Evolutionary conservation across 1,139 yeast species (phyloP).

Genomic region (Candida sojae): DNA sequence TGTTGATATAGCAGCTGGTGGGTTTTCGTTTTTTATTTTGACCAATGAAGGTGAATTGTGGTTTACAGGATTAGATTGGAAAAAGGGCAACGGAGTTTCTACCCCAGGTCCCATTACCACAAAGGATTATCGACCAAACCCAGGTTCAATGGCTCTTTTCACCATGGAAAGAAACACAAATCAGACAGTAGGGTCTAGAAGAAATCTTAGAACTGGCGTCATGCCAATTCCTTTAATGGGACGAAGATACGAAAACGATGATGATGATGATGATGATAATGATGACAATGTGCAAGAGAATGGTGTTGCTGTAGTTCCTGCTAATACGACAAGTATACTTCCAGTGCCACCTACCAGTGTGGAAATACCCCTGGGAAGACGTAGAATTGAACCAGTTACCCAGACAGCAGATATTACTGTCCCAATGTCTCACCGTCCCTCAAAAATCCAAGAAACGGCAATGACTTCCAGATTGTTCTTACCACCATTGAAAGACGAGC

Average conservation of each 20-base stretch:
- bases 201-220: slow-evolving; percentile 10
- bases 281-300: slow-evolving; percentile 3
- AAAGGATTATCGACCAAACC: slow-evolving; percentile 26
- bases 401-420: neutral
- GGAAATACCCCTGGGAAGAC: slow-evolving; percentile 10
- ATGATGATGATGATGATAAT: slow-evolving; percentile 6
- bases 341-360: slow-evolving; percentile 19
- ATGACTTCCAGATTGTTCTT: slow-evolving; percentile 29
- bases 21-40: slow-evolving; percentile 65
- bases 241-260: slow-evolving; percentile 8
- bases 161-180: slow-evolving; percentile 8
- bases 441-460: slow-evolving; percentile 25
- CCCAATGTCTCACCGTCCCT: slow-evolving; percentile 7
- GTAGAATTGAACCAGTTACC: slow-evolving; percentile 9
- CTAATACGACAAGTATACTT: slow-evolving; percentile 18
- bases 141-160: slow-evolving; percentile 20
- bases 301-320: slow-evolving; percentile 11
- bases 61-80: slow-evolving; percentile 55
- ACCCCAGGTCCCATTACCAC: slow-evolving; percentile 23
- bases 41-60: slow-evolving; percentile 55
- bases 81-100: slow-evolving; percentile 14
- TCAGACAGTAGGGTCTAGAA: slow-evolving; percentile 10
- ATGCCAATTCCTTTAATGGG: slow-evolving; percentile 12
- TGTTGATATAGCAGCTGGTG: slow-evolving; percentile 64
- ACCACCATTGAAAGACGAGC: slow-evolving; percentile 19